phyloP scores from a whole-genome alignment of 2,329 filamentous ascomycete genomes.

The Aspergillus novoparasiticus region DNA sequence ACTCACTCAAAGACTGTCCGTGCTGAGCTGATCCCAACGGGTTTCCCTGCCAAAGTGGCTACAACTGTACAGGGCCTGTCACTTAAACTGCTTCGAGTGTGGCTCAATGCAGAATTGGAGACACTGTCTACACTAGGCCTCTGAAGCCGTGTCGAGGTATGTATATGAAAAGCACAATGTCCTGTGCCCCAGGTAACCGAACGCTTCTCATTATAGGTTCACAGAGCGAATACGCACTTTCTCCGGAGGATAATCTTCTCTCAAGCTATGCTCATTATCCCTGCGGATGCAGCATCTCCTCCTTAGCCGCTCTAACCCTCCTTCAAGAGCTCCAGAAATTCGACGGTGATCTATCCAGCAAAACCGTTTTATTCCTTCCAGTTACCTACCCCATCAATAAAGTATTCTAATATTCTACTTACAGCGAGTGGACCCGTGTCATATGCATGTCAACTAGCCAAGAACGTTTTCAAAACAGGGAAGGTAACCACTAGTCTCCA shows the following conservation, averaged over 20 bases:
- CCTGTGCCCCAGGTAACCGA: background rate
- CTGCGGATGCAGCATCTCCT: conserved; percentile 48
- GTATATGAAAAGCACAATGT: background rate
- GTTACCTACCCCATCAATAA: conserved; percentile 7
- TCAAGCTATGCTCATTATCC: conserved; percentile 45
- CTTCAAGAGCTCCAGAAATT: conserved; percentile 49
- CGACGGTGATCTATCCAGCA: conserved; percentile 51
- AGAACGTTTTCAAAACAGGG: conserved; percentile 52
- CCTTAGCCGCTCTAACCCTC: conserved; percentile 46
- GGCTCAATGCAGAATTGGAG: conserved; percentile 40
- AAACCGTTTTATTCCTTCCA: conserved; percentile 55
- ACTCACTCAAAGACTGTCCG: background rate
- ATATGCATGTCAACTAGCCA: conserved; percentile 53
- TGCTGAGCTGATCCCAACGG: conserved; percentile 18
- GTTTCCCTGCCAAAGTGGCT: conserved; percentile 49
- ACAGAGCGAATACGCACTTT: conserved; percentile 41
- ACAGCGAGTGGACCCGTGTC: conserved; percentile 52
- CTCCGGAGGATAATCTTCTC: conserved; percentile 35
- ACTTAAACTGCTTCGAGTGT: conserved; percentile 37
- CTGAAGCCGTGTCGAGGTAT: conserved; percentile 34
- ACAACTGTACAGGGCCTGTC: conserved; percentile 45
- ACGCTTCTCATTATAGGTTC: conserved; percentile 28
- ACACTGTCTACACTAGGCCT: conserved; percentile 42
- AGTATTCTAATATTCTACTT: background rate
- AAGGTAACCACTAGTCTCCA: conserved; percentile 57